phyloP scores from a whole-genome alignment of 192 early-diverging fungal species.

The Coemansia sp. region DNA sequence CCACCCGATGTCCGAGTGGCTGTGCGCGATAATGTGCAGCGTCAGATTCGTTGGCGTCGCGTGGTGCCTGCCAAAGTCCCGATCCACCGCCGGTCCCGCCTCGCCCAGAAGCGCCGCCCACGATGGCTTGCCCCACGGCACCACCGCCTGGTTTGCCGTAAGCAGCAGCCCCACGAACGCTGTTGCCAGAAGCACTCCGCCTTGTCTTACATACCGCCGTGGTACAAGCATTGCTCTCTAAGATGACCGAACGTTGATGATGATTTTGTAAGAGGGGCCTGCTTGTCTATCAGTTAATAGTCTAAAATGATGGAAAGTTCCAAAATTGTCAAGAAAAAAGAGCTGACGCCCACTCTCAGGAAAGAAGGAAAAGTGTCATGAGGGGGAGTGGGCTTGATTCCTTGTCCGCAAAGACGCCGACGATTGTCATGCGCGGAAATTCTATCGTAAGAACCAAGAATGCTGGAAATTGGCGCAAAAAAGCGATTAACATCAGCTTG shows the following conservation, averaged over 20 bases:
- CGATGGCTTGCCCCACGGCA: slow-evolving; percentile 30
- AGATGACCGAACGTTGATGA: too few relatives aligned
- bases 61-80: slow-evolving; percentile 3
- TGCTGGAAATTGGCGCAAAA: too few relatives aligned
- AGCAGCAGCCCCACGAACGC: slow-evolving; percentile 9
- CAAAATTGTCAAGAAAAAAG: too few relatives aligned
- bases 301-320: too few relatives aligned
- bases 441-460: too few relatives aligned
- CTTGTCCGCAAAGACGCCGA: too few relatives aligned
- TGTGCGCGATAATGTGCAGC: slow-evolving; percentile 45
- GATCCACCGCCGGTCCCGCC: slow-evolving; percentile 23
- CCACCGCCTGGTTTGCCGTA: slow-evolving; percentile 22
- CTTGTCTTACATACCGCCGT: slow-evolving; percentile 15
- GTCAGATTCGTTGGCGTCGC: slow-evolving; percentile 26
- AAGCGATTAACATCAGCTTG: too few relatives aligned
- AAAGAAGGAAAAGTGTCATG: too few relatives aligned
- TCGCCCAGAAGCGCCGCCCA: slow-evolving; percentile 42
- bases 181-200: background rate
- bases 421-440: too few relatives aligned
- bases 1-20: slow-evolving; percentile 52
- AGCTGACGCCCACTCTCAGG: too few relatives aligned
- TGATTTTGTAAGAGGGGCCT: background rate
- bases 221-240: slow-evolving; percentile 14
- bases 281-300: too few relatives aligned
- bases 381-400: too few relatives aligned